phyloP scores from a whole-genome alignment of 1,284 basidiomycete species.

The Trametes polyzona region DNA sequence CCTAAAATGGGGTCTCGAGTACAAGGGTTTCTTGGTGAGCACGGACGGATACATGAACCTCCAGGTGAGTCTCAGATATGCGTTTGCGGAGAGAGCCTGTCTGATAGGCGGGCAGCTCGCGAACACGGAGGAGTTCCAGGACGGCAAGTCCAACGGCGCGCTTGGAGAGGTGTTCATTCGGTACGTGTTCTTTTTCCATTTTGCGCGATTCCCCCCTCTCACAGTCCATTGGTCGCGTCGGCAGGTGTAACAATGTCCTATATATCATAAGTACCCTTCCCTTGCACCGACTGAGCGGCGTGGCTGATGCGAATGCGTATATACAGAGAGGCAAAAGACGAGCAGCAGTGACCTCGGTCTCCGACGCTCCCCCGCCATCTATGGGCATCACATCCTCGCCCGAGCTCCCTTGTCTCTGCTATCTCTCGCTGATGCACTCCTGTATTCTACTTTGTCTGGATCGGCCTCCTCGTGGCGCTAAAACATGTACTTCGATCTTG shows the following conservation, averaged over 20 bases:
- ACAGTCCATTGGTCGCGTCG: background rate
- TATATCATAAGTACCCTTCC: constrained; percentile 80
- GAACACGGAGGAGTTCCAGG: constrained; percentile 98
- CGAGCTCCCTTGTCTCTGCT: background rate
- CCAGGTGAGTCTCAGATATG: constrained; percentile 64
- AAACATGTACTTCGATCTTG: constrained; percentile 3
- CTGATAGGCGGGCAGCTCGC: constrained; percentile 67
- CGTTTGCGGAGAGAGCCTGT: background rate
- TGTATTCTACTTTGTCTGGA: constrained; percentile 12
- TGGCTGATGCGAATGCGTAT: constrained; percentile 31
- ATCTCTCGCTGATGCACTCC: constrained; percentile 1
- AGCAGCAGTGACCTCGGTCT: background rate
- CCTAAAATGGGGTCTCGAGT: constrained; percentile 99
- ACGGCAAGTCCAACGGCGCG: constrained; percentile 94
- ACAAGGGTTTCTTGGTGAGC: constrained; percentile 98
- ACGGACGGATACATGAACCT: constrained; percentile 99
- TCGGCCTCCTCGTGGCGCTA: constrained; percentile 1
- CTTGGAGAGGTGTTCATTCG: constrained; percentile 99
- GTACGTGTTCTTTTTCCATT: constrained; percentile 46
- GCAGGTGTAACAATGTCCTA: constrained; percentile 87
- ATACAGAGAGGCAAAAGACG: constrained; percentile 71
- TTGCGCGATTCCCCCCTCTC: background rate
- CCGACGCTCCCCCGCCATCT: background rate
- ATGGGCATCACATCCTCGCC: background rate
- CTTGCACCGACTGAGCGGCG: background rate